A percentile compares a stretch with the other conserved stretches of the same genome.
Evolutionary conservation across 2,329 filamentous ascomycete species (phyloP).

Genomic region (Emergomyces orientalis): DNA sequence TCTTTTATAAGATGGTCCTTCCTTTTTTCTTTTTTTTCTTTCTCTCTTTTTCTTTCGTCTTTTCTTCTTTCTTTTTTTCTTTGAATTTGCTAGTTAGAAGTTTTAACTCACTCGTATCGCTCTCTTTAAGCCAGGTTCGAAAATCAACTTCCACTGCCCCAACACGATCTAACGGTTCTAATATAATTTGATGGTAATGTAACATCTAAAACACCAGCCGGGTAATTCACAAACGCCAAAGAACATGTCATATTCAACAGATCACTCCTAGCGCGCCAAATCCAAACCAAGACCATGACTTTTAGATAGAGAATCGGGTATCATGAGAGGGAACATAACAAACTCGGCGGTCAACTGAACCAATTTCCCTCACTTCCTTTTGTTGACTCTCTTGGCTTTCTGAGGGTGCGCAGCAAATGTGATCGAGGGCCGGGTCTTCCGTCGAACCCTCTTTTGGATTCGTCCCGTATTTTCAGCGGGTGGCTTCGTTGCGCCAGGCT

Average conservation of each 20-base stretch:
- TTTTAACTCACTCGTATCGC: too few species aligned
- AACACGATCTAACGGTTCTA: neutral
- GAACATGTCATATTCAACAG: neutral
- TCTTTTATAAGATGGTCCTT: neutral
- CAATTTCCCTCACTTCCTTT: conserved; percentile 23
- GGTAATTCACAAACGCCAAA: neutral
- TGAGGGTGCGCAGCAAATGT: conserved; percentile 29
- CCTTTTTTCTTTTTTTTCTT: neutral
- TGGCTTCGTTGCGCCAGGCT: conserved; percentile 17
- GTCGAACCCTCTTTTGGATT: conserved; percentile 32
- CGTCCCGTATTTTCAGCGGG: conserved; percentile 25
- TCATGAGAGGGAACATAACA: neutral
- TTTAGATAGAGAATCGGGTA: neutral
- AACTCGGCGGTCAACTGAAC: neutral
- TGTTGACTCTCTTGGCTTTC: conserved; percentile 25
- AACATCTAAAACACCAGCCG: neutral
- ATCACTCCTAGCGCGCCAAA: neutral
- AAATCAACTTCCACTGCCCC: neutral
- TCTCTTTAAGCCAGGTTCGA: neutral
- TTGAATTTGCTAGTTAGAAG: too few species aligned
- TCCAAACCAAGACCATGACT: neutral
- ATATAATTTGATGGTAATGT: neutral
- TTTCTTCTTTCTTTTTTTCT: too few species aligned
- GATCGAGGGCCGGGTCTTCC: conserved; percentile 31
- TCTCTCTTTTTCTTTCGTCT: neutral